phyloP scores from a whole-genome alignment of 116 monocot genomes.

The Trichopus zeylanicus region DNA sequence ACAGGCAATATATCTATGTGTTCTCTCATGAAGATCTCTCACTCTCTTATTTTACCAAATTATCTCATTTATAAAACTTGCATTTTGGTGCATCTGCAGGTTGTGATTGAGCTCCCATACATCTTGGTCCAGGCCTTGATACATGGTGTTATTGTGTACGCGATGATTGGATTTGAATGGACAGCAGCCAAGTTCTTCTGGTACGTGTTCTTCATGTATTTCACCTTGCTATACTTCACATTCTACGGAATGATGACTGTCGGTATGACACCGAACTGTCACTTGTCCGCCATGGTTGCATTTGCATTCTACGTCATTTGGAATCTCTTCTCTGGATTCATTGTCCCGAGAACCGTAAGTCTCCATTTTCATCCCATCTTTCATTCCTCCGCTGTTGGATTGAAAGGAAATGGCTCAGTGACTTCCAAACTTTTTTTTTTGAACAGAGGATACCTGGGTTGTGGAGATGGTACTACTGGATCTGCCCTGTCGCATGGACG shows the following conservation, averaged over 20 bases:
- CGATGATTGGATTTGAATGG: conserved; percentile 67
- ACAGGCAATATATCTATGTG: conserved; percentile 50
- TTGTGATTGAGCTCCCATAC: conserved; percentile 50
- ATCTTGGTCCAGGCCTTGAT: conserved; percentile 27
- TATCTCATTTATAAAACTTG: background rate
- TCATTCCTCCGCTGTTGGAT: background rate
- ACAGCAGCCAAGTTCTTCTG: conserved; percentile 61
- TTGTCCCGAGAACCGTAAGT: conserved; percentile 49
- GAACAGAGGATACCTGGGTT: background rate
- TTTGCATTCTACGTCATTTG: conserved; percentile 45
- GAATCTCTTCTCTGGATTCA: conserved; percentile 59
- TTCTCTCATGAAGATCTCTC: too few relatives aligned
- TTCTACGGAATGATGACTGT: conserved; percentile 67
- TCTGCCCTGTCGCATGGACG: background rate
- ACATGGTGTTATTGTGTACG: conserved; percentile 45
- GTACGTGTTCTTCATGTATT: conserved; percentile 71
- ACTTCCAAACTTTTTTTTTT: background rate
- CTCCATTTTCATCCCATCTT: background rate
- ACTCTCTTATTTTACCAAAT: too few relatives aligned
- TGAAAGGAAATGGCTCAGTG: background rate
- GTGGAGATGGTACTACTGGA: background rate
- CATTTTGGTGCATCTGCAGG: conserved; percentile 13
- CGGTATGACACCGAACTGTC: conserved; percentile 48
- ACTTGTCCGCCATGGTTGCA: conserved; percentile 43
- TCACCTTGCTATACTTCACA: conserved; percentile 68